Conservation (phyloP, 805 yeast species). For the Metschnikowia orientalis region DNA sequence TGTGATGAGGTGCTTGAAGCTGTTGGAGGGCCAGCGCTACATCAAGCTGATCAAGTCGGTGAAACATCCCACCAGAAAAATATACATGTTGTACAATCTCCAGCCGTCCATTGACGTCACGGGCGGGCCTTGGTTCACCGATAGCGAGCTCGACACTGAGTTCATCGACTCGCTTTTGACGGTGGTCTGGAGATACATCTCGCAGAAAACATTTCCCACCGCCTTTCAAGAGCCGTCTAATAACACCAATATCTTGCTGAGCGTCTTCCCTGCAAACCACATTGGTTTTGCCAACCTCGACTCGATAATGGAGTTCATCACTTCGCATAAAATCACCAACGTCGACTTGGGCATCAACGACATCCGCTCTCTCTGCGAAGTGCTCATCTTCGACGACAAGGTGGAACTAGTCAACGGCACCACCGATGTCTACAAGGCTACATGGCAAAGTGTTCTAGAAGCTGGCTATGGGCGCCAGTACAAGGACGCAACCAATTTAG, state of each 20-base stretch:
- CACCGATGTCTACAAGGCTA: slow-evolving; percentile 67
- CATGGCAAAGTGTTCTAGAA: slow-evolving; percentile 77
- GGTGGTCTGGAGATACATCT: slow-evolving; percentile 84
- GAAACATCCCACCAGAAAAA: slow-evolving; percentile 88
- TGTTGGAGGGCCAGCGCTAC: slow-evolving; percentile 72
- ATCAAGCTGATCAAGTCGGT: slow-evolving; percentile 90
- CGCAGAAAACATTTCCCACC: slow-evolving; percentile 70
- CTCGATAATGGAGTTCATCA: slow-evolving; percentile 71
- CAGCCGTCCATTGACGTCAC: slow-evolving; percentile 95
- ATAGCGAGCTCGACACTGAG: slow-evolving; percentile 89
- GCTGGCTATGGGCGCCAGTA: slow-evolving; percentile 50
- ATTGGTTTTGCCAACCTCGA: slow-evolving; percentile 66
- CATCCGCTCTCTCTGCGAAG: slow-evolving; percentile 81
- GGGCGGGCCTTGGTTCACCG: slow-evolving; percentile 99
- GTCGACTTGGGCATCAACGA: slow-evolving; percentile 74
- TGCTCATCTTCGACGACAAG: slow-evolving; percentile 80
- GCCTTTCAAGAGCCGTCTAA: slow-evolving; percentile 48
- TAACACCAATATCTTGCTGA: slow-evolving; percentile 39
- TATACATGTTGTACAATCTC: slow-evolving; percentile 88
- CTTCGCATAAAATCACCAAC: slow-evolving; percentile 66
- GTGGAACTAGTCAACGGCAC: slow-evolving; percentile 56
- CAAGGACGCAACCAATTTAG: slow-evolving; percentile 17
- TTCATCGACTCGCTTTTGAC: slow-evolving; percentile 80
- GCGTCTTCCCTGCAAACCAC: slow-evolving; percentile 53
- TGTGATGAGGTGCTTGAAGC: slow-evolving; percentile 77